A percentile compares a stretch with the other conserved stretches of the same genome.
Conservation (phyloP, 2,329 filamentous ascomycete genomes). For the Magnaporthales sp. region DNA sequence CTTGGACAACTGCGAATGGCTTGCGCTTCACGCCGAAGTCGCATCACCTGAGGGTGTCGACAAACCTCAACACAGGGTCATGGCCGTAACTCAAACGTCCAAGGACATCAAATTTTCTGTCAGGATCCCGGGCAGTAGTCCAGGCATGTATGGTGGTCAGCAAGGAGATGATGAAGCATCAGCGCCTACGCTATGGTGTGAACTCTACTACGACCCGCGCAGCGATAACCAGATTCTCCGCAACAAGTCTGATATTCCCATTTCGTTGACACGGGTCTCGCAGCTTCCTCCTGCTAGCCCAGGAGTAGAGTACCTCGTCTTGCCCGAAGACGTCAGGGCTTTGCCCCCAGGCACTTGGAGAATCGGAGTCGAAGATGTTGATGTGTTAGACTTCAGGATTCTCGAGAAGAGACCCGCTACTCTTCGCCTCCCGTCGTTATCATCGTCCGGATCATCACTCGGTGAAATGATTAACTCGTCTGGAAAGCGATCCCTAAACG, state of each 20-base stretch:
- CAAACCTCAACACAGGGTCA: slow-evolving; percentile 44
- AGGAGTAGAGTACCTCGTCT: slow-evolving; percentile 22
- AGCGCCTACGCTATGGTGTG: slow-evolving; percentile 46
- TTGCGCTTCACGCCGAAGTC: slow-evolving; percentile 45
- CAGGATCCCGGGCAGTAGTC: slow-evolving; percentile 34
- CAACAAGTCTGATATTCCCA: slow-evolving; percentile 46
- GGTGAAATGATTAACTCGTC: slow-evolving; percentile 32
- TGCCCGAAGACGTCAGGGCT: slow-evolving; percentile 33
- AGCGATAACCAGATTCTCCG: slow-evolving; percentile 49
- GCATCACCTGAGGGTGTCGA: slow-evolving; percentile 29
- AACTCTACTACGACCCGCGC: slow-evolving; percentile 50
- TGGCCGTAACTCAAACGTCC: slow-evolving; percentile 51
- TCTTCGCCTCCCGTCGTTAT: slow-evolving; percentile 21
- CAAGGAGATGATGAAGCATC: slow-evolving; percentile 25
- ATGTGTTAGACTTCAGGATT: slow-evolving; percentile 49
- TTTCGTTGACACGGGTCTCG: slow-evolving; percentile 38
- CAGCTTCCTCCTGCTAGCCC: slow-evolving; percentile 27
- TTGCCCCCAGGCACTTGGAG: slow-evolving; percentile 48
- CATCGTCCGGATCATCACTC: slow-evolving; percentile 12
- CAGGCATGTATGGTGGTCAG: slow-evolving; percentile 12
- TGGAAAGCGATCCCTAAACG: slow-evolving; percentile 40
- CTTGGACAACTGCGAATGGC: slow-evolving; percentile 45
- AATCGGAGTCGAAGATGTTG: slow-evolving; percentile 38
- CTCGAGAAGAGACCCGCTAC: slow-evolving; percentile 43
- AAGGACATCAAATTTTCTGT: slow-evolving; percentile 53